phyloP scores from a whole-genome alignment of 345 rosid genomes.

The Conringia planisiliqua region DNA sequence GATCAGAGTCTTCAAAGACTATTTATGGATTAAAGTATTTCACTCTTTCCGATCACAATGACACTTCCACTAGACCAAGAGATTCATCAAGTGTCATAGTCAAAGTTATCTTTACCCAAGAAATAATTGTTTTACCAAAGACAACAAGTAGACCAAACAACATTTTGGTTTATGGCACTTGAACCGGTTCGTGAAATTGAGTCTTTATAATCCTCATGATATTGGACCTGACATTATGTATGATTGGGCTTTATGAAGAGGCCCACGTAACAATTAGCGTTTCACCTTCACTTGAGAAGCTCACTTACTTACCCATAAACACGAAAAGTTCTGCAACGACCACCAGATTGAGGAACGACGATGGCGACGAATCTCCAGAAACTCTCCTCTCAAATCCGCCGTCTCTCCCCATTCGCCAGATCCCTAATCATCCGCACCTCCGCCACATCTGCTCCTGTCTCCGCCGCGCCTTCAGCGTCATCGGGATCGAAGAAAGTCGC shows the following conservation, averaged over 20 bases:
- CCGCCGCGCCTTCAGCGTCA: slow-evolving; percentile 25
- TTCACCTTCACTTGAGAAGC: background rate
- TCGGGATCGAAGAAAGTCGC: slow-evolving; percentile 67
- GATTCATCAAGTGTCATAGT: background rate
- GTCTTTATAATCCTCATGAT: background rate
- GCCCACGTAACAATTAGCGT: background rate
- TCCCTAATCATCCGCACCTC: slow-evolving; percentile 41
- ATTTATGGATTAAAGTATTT: no score
- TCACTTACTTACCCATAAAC: background rate
- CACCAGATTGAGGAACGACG: slow-evolving; percentile 38
- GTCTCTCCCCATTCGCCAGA: slow-evolving; percentile 43
- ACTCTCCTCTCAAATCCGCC: slow-evolving; percentile 64
- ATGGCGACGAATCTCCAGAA: slow-evolving; percentile 46
- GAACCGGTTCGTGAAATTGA: background rate
- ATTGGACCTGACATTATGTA: background rate
- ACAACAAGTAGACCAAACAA: background rate
- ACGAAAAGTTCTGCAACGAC: background rate
- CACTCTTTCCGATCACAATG: no score
- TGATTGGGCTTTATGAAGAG: background rate
- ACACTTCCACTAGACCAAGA: no score
- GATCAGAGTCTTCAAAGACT: background rate
- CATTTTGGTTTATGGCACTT: background rate
- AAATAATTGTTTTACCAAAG: background rate
- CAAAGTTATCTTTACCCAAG: background rate
- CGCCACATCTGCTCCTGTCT: slow-evolving; percentile 34